Evolutionary conservation across 345 rosid genomes (phyloP).

Genomic region (Eutrema heterophyllum): DNA sequence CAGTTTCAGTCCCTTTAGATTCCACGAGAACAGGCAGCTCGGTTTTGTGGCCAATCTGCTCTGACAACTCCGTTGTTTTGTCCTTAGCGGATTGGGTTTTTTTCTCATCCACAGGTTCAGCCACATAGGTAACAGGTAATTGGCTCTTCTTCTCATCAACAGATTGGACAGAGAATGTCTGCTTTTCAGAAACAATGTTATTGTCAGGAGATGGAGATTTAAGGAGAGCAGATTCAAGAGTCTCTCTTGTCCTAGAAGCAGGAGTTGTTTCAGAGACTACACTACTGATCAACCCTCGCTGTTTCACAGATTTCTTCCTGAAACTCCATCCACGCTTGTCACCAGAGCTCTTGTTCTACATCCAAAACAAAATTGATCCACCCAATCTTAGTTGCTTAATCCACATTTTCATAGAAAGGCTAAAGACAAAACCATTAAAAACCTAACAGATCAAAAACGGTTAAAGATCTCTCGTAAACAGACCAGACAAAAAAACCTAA

Average conservation of each 20-base stretch:
- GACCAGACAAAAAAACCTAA: not conserved
- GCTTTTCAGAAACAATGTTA: constrained; percentile 34
- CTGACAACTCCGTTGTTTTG: constrained; percentile 9
- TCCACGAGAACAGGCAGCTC: constrained; percentile 26
- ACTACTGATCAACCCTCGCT: constrained; percentile 56
- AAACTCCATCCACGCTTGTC: constrained; percentile 77
- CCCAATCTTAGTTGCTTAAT: not conserved
- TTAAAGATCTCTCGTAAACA: not conserved
- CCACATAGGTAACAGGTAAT: constrained; percentile 19
- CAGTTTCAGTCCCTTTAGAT: constrained; percentile 28
- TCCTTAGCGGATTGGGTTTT: not conserved
- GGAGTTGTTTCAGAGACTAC: constrained; percentile 43
- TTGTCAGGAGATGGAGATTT: constrained; percentile 39
- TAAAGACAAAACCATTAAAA: not conserved
- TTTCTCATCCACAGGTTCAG: constrained; percentile 22
- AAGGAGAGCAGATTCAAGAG: constrained; percentile 44
- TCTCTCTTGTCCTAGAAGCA: constrained; percentile 40
- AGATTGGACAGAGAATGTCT: constrained; percentile 30
- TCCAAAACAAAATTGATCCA: not conserved
- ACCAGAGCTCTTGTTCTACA: constrained; percentile 52
- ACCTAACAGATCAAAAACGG: not conserved
- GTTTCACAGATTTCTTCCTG: constrained; percentile 68
- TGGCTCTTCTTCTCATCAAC: constrained; percentile 43
- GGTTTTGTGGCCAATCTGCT: constrained; percentile 31
- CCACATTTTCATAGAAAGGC: not conserved